Percentiles rank a stretch among this genome's conserved stretches.
These are phyloP conservation scores for Colletotrichum chrysophilum DNA, from an alignment of 2,329 filamentous ascomycete genomes.

Conservation along the genomic window DNA sequence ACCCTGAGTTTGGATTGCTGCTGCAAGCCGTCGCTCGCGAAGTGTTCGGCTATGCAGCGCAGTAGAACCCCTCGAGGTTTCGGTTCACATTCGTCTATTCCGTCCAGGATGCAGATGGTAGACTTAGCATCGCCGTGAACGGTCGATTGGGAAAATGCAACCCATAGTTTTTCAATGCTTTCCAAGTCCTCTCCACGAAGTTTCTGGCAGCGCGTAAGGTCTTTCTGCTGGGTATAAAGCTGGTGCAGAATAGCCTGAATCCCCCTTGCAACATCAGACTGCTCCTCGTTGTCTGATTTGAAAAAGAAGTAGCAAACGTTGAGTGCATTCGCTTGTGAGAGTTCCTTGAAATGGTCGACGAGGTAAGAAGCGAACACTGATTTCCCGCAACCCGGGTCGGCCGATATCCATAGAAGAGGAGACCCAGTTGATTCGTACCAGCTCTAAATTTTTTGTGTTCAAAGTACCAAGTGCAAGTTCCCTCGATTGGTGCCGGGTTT, in stretches of 20 bases:
- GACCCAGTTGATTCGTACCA: neutral
- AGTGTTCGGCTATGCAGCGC: conserved; percentile 5
- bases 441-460: conserved; percentile 1
- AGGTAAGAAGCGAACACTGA: conserved; percentile 18
- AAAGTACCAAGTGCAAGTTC: conserved; percentile 22
- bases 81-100: conserved; percentile 23
- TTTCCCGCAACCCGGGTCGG: conserved; percentile 22
- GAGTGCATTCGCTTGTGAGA: neutral
- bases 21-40: neutral
- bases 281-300: conserved; percentile 21
- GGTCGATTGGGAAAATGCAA: neutral
- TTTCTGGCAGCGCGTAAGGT: neutral
- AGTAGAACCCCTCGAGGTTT: conserved; percentile 5
- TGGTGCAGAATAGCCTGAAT: conserved; percentile 13
- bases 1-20: conserved; percentile 14
- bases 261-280: conserved; percentile 2
- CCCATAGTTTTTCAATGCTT: neutral
- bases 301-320: conserved; percentile 25
- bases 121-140: neutral
- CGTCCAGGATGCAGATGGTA: conserved; percentile 24
- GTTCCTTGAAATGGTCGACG: conserved; percentile 11
- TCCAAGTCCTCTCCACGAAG: neutral
- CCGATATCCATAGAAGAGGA: conserved; percentile 20
- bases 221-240: conserved; percentile 2
- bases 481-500: conserved; percentile 15